Evolutionary conservation across 208 protist species (phyloP).

Genomic region (Leishmania major): DNA sequence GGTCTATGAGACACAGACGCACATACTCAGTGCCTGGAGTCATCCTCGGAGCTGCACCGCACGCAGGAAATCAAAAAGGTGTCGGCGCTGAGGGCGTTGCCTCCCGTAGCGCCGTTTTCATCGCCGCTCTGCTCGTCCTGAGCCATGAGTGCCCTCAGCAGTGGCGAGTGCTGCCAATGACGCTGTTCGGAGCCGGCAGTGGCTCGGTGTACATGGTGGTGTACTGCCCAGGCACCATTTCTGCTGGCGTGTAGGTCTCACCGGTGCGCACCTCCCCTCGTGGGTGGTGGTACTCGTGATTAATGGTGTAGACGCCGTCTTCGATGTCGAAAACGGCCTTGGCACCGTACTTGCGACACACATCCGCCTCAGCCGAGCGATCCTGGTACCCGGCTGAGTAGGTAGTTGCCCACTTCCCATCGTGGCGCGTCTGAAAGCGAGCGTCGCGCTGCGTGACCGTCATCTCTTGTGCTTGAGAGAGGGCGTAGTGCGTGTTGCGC

Average conservation of each 20-base stretch:
- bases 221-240: slow-evolving; percentile 90
- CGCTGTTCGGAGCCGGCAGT: slow-evolving; percentile 70
- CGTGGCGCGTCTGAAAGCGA: slow-evolving; percentile 41
- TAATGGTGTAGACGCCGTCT: slow-evolving; percentile 85
- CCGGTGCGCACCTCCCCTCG: slow-evolving; percentile 72
- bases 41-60: not conserved
- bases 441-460: slow-evolving; percentile 45
- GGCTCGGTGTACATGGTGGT: slow-evolving; percentile 75
- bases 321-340: slow-evolving; percentile 80
- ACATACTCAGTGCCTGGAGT: not conserved
- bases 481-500: slow-evolving; percentile 72
- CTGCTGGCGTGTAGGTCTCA: slow-evolving; percentile 70
- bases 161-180: slow-evolving; percentile 30
- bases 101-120: not conserved
- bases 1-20: not conserved
- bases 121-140: not conserved
- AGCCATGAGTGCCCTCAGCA: not conserved
- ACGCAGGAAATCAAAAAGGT: not conserved
- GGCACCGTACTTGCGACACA: slow-evolving; percentile 62
- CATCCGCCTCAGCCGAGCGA: slow-evolving; percentile 53
- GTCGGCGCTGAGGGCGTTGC: not conserved
- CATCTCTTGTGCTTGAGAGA: slow-evolving; percentile 58
- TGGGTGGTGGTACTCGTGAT: slow-evolving; percentile 81
- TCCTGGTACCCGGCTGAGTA: slow-evolving; percentile 75
- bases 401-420: slow-evolving; percentile 67